Base-by-base conservation (phyloP, 2,329 filamentous ascomycete species). In the Ceratocystis smalleyi region DNA sequence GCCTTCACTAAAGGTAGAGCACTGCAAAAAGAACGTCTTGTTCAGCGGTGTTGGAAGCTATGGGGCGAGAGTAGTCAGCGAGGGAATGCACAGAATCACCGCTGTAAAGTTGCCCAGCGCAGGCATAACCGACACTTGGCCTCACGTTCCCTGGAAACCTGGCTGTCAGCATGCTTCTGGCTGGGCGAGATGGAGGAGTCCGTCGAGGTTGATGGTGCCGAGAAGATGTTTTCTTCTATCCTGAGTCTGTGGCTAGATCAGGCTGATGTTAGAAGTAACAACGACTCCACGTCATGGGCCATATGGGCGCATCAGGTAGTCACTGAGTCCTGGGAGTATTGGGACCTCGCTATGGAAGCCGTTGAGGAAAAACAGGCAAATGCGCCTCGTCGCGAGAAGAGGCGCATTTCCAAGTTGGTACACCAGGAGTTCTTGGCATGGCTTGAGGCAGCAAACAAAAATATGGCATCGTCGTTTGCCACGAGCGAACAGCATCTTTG, bases 281-380 rank as follows among this genome's bases (percentile, higher is more conserved):
- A 61, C 8, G 63, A 64, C 27, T 32, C 45, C 4, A 54, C 61
- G 15, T 55, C 64, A 19, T 62, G 62, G 49, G 54, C 55, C 4
- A 27, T 66, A 12, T 66, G 64, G 64, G 62, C 59, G 27, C 62
- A 63, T 7, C 63, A 66, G 19, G 59, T 61, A 3, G 64, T 55
- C 19, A 67, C 43, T 8, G 61, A 67, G 32, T 64, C 62, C 27
- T 68, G 67, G 67, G 62, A 63, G n/a, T 61, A 62, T 22, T 68
- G 67, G 67, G 61, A 67, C n/a, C 43, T 66, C 7, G 61, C 67
- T 19, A 55, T 66, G 47, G 64, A 66, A 30, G 62, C 64, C 19
- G 63, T 63, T 12, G 66, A 67, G 32, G 66, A 65, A 57, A 67
- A 67, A 57, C 43, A 62, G 19, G 62, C 65, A 32, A 68, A 68